Conservation (phyloP, 225 moss, liverwort and hornwort species). For the Thuidium tamariscinum region DNA sequence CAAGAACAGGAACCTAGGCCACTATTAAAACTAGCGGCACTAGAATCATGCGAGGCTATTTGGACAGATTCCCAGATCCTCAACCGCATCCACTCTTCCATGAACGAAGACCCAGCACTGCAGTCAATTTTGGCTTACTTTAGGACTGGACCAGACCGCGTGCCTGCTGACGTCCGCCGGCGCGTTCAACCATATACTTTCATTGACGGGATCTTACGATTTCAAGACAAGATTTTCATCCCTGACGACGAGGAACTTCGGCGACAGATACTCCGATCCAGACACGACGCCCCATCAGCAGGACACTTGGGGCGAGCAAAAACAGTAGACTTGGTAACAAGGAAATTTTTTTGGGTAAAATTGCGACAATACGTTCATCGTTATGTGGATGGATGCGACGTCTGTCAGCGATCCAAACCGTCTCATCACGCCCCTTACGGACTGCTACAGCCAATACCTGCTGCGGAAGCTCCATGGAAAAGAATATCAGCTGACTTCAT, state of each 20-base stretch:
- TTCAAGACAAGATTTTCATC: not conserved
- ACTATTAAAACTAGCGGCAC: no score
- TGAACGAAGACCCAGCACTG: not conserved
- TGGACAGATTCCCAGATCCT: no score
- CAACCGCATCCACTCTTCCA: rapidly evolving
- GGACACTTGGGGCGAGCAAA: rapidly evolving
- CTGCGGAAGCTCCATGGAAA: no score
- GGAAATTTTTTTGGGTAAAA: not conserved
- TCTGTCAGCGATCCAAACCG: no score
- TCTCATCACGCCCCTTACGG: no score
- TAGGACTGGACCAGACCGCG: rapidly evolving
- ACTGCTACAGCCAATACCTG: no score
- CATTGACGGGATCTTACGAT: rapidly evolving
- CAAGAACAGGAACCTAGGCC: rapidly evolving
- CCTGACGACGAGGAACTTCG: not conserved
- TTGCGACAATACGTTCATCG: not conserved
- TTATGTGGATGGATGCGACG: not conserved
- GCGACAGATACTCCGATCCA: rapidly evolving
- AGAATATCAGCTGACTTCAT: no score
- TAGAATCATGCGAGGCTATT: no score
- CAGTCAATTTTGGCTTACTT: not conserved
- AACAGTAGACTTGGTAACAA: rapidly evolving
- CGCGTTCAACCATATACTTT: rapidly evolving
- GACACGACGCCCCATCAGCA: rapidly evolving
- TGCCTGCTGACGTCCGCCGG: rapidly evolving